Evolutionary conservation across 371 early-diverging fungal species (phyloP).

Genomic region (Lichtheimia corymbifera): DNA sequence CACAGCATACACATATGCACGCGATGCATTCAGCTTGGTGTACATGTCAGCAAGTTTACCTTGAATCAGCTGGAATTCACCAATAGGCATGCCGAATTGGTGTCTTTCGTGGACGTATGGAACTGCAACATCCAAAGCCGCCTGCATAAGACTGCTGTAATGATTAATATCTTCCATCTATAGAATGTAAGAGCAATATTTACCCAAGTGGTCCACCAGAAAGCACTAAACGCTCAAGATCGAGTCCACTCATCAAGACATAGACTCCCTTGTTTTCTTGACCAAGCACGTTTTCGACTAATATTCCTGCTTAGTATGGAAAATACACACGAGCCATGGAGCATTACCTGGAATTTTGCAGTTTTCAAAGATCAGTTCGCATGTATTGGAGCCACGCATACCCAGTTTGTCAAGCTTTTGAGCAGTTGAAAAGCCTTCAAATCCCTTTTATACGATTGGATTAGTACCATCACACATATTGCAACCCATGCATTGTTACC

Average conservation of each 20-base stretch:
- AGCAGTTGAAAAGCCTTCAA: constrained; percentile 86
- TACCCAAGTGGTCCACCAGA: constrained; percentile 93
- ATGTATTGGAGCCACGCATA: constrained; percentile 97
- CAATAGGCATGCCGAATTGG: constrained; percentile 88
- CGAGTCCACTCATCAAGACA: constrained; percentile 95
- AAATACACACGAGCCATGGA: not conserved
- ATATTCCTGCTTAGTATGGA: not conserved
- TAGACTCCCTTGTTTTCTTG: constrained; percentile 91
- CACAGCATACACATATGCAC: constrained; percentile 92
- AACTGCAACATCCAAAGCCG: constrained; percentile 79
- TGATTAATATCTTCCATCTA: not conserved
- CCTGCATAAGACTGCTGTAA: constrained; percentile 80
- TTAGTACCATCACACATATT: not conserved
- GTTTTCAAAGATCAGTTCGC: constrained; percentile 94
- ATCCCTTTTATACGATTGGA: not conserved
- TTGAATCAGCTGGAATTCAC: constrained; percentile 93
- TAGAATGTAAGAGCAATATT: not conserved
- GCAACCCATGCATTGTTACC: constrained; percentile 25
- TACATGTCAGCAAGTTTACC: constrained; percentile 98
- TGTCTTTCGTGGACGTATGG: constrained; percentile 90
- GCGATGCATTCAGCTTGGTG: constrained; percentile 89
- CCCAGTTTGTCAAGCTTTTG: constrained; percentile 96
- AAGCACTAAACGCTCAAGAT: constrained; percentile 90
- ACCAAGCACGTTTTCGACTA: constrained; percentile 88
- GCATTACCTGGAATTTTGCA: constrained; percentile 82